Percentiles rank a stretch among this genome's conserved stretches.
Evolutionary conservation across 2,329 filamentous ascomycete genomes (phyloP).

Genomic region (Penicillium corylophilum): DNA sequence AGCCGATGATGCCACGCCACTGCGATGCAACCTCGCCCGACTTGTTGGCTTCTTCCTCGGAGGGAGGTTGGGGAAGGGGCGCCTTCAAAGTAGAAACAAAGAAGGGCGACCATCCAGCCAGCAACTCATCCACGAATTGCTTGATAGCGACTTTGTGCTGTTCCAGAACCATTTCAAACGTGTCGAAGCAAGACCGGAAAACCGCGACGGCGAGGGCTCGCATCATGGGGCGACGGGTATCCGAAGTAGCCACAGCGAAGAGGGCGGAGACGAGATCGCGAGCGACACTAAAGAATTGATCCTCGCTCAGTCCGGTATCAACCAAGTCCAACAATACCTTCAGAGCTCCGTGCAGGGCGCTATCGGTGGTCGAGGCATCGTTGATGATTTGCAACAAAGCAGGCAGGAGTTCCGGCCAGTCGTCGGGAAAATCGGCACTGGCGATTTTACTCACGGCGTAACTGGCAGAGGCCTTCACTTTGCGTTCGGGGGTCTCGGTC

Average conservation of each 20-base stretch:
- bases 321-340: constrained; percentile 86
- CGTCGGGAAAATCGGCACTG: constrained; percentile 85
- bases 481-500: constrained; percentile 70
- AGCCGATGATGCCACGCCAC: constrained; percentile 78
- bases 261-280: constrained; percentile 80
- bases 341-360: constrained; percentile 83
- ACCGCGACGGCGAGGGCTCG: constrained; percentile 85
- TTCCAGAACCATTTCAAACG: constrained; percentile 94
- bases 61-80: constrained; percentile 62
- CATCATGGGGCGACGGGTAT: constrained; percentile 70
- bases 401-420: constrained; percentile 88
- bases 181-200: constrained; percentile 88
- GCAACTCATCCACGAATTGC: constrained; percentile 81
- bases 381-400: constrained; percentile 72
- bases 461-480: constrained; percentile 85
- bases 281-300: constrained; percentile 90
- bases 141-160: constrained; percentile 85
- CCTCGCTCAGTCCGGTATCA: constrained; percentile 88
- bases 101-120: constrained; percentile 84
- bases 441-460: constrained; percentile 92
- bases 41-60: constrained; percentile 58
- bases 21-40: constrained; percentile 57
- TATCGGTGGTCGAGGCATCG: constrained; percentile 66
- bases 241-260: constrained; percentile 76
- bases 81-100: constrained; percentile 77